Percentiles rank a stretch among this genome's conserved stretches.
phyloP scores from a whole-genome alignment of 2,329 filamentous ascomycete species.

The Verticillium dahliae region DNA sequence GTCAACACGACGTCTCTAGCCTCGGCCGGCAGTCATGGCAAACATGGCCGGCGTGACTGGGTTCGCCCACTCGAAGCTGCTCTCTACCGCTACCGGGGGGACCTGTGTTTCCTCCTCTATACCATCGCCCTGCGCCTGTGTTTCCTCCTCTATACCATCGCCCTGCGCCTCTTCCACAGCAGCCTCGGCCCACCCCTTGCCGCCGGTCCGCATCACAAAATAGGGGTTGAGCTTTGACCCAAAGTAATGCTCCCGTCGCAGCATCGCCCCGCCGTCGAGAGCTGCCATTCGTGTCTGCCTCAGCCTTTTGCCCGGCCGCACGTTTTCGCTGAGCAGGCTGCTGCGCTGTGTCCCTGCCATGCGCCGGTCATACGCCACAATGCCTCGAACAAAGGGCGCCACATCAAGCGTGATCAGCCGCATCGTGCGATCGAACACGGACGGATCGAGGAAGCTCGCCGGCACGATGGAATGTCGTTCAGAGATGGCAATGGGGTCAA shows the following conservation, averaged over 20 bases:
- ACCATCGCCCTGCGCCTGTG: not conserved
- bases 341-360: slow-evolving; percentile 57
- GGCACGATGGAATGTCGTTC: slow-evolving; percentile 31
- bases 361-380: slow-evolving; percentile 68
- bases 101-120: not conserved
- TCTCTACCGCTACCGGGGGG: not conserved
- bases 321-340: slow-evolving; percentile 55
- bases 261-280: slow-evolving; percentile 67
- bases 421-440: slow-evolving; percentile 70
- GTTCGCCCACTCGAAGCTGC: not conserved
- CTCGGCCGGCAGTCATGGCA: not conserved
- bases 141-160: not conserved
- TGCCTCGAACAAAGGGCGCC: slow-evolving; percentile 83
- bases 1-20: not conserved
- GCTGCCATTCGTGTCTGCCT: slow-evolving; percentile 71
- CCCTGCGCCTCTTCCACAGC: slow-evolving; percentile 6
- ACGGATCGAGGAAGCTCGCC: slow-evolving; percentile 50
- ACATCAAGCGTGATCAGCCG: slow-evolving; percentile 65
- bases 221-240: slow-evolving; percentile 50
- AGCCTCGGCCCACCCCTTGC: slow-evolving; percentile 28
- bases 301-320: slow-evolving; percentile 40
- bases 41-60: not conserved
- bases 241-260: slow-evolving; percentile 69
- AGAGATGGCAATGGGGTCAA: slow-evolving; percentile 51
- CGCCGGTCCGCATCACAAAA: slow-evolving; percentile 60